phyloP scores from a whole-genome alignment of 495 filamentous ascomycete genomes.

The Trichocladium antarcticum region DNA sequence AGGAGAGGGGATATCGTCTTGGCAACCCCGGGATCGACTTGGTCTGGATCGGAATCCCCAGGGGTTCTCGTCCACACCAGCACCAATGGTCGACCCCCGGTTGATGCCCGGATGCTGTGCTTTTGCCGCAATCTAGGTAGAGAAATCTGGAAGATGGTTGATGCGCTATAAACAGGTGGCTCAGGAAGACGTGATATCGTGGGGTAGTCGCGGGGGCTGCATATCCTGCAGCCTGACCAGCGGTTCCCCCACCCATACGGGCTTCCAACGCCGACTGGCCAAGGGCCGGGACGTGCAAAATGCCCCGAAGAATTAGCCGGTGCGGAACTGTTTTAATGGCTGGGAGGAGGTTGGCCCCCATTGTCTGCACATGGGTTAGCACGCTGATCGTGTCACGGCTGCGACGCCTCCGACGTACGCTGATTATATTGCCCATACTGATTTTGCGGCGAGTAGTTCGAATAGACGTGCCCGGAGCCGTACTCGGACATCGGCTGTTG shows the following conservation, averaged over 20 bases:
- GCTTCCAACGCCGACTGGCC: no score
- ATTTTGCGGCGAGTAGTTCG: constrained; percentile 57
- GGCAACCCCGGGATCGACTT: not conserved
- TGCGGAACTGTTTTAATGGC: not conserved
- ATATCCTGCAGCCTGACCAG: no score
- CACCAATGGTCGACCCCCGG: no score
- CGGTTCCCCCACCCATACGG: no score
- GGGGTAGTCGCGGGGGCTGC: no score
- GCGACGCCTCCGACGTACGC: constrained; percentile 39
- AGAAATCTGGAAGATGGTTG: no score
- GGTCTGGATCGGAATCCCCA: not conserved
- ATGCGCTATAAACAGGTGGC: no score
- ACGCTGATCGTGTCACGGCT: not conserved
- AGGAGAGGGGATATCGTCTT: not conserved
- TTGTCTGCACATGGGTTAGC: constrained; percentile 18
- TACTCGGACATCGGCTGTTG: constrained; percentile 54
- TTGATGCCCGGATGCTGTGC: no score
- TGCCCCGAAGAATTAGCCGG: not conserved
- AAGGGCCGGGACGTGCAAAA: no score
- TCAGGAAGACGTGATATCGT: no score
- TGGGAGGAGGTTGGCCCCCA: constrained; percentile 11
- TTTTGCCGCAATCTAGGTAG: no score
- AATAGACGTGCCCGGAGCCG: constrained; percentile 22
- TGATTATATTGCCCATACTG: constrained; percentile 69
- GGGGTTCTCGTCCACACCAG: no score